Conservation (phyloP, 768 basidiomycete species). For the Lepiota brunneoincarnata region DNA sequence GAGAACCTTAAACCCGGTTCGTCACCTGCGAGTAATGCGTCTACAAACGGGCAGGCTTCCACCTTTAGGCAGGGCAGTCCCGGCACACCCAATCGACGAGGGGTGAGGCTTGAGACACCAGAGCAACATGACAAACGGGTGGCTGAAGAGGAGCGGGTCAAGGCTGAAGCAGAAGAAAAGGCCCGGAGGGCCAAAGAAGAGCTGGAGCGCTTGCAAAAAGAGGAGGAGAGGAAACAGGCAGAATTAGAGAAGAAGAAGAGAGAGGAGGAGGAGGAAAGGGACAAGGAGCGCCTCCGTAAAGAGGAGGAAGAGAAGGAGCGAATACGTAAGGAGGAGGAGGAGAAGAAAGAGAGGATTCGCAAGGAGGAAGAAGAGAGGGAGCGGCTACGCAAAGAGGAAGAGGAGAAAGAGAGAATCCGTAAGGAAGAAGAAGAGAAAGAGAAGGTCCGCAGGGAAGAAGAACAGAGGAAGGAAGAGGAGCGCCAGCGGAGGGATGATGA, state of each 20-base stretch:
- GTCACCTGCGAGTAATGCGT: conserved; percentile 34
- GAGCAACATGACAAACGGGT: conserved; percentile 42
- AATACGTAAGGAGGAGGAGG: conserved; percentile 38
- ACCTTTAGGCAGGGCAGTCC: conserved; percentile 37
- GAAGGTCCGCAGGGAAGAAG: conserved; percentile 24
- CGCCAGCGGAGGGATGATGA: conserved; percentile 28
- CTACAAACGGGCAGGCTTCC: conserved; percentile 28
- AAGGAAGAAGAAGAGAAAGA: conserved; percentile 45
- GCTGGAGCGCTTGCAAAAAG: conserved; percentile 40
- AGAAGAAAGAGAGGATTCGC: conserved; percentile 31
- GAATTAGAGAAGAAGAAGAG: conserved; percentile 32
- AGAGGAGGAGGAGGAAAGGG: conserved; percentile 32
- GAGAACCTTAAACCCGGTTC: conserved; percentile 48
- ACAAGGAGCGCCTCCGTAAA: conserved; percentile 28
- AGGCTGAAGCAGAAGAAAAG: conserved; percentile 43
- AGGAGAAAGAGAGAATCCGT: conserved; percentile 35
- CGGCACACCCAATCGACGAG: conserved; percentile 33
- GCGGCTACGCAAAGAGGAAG: conserved; percentile 30
- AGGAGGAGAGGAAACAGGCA: conserved; percentile 29
- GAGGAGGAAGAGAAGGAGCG: conserved; percentile 49
- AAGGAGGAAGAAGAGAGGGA: conserved; percentile 39
- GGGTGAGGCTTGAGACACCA: conserved; percentile 64
- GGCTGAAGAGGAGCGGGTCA: conserved; percentile 44
- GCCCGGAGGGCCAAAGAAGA: conserved; percentile 39
- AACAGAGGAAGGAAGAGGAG: conserved; percentile 27